These are phyloP conservation scores for Jamesozyma lodderae DNA, from an alignment of 805 yeast genomes.

Conservation along the genomic window DNA sequence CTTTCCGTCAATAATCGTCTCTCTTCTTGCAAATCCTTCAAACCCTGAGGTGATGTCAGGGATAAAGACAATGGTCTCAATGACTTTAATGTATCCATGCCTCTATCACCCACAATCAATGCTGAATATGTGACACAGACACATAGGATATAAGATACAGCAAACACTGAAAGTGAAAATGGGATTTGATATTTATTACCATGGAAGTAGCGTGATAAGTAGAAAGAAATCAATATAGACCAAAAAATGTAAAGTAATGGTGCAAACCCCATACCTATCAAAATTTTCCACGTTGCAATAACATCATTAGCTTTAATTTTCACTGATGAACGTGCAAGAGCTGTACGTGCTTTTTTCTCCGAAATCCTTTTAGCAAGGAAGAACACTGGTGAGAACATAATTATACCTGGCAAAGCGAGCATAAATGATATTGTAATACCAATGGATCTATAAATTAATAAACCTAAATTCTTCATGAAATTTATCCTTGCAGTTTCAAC, in stretches of 20 bases:
- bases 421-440: slow-evolving; percentile 48
- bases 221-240: slow-evolving; percentile 47
- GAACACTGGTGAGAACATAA: slow-evolving; percentile 83
- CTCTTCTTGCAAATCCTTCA: slow-evolving; percentile 48
- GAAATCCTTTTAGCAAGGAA: slow-evolving; percentile 69
- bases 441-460: slow-evolving; percentile 49
- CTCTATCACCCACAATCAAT: slow-evolving; percentile 82
- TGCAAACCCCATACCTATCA: slow-evolving; percentile 81
- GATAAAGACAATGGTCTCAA: slow-evolving; percentile 71
- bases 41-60: slow-evolving; percentile 47
- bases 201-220: slow-evolving; percentile 6
- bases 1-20: slow-evolving; percentile 58
- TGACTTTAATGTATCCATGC: slow-evolving; percentile 79
- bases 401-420: slow-evolving; percentile 79
- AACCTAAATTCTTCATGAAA: slow-evolving; percentile 38
- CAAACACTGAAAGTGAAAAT: slow-evolving; percentile 34
- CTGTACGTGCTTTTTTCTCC: slow-evolving; percentile 59
- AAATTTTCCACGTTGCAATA: slow-evolving; percentile 93
- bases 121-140: slow-evolving; percentile 82
- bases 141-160: slow-evolving; percentile 53
- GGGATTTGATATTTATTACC: slow-evolving; percentile 19
- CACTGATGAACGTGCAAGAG: slow-evolving; percentile 79
- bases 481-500: slow-evolving; percentile 48
- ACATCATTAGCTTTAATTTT: slow-evolving; percentile 90
- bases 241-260: slow-evolving; percentile 79